These are phyloP conservation scores for Lactuca saligna DNA, from an alignment of 129 eudicot species.

Conservation along the genomic window DNA sequence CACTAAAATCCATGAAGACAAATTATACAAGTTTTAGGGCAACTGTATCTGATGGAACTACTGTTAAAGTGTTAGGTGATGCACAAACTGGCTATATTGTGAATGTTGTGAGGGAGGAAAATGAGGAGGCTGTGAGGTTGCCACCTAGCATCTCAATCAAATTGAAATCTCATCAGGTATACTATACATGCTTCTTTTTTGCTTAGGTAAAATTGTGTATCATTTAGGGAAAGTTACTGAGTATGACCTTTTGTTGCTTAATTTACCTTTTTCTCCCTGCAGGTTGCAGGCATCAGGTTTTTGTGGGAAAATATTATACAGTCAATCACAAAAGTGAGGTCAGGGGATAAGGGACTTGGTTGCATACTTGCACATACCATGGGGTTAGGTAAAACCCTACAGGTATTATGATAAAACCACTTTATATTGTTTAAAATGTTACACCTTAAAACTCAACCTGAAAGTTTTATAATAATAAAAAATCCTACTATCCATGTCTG, in stretches of 20 bases:
- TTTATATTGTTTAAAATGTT: not conserved
- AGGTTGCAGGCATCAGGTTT: constrained; percentile 91
- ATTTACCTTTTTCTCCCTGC: constrained; percentile 20
- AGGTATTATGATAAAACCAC: constrained; percentile 49
- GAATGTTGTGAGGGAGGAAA: constrained; percentile 92
- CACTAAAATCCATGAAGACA: constrained; percentile 52
- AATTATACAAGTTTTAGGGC: constrained; percentile 38
- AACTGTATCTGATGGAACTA: constrained; percentile 53
- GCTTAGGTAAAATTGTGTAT: too few relatives aligned
- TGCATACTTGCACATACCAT: constrained; percentile 99
- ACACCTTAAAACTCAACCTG: not conserved
- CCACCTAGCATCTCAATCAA: constrained; percentile 86
- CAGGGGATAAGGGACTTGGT: constrained; percentile 97
- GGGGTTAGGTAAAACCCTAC: constrained; percentile 99
- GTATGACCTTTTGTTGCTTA: constrained; percentile 1
- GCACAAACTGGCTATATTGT: constrained; percentile 76
- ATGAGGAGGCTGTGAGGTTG: constrained; percentile 85
- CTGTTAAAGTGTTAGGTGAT: constrained; percentile 76
- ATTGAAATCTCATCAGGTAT: constrained; percentile 92
- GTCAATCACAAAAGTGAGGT: constrained; percentile 64
- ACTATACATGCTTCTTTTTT: not conserved
- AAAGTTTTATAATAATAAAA: too few relatives aligned
- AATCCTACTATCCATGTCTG: too few relatives aligned
- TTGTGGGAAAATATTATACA: constrained; percentile 98
- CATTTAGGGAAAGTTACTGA: too few relatives aligned